Evolutionary conservation across 225 moss, liverwort and hornwort genomes (phyloP), one percentile per base, ranked within the genome.

Genomic region (Asterella californica): DNA sequence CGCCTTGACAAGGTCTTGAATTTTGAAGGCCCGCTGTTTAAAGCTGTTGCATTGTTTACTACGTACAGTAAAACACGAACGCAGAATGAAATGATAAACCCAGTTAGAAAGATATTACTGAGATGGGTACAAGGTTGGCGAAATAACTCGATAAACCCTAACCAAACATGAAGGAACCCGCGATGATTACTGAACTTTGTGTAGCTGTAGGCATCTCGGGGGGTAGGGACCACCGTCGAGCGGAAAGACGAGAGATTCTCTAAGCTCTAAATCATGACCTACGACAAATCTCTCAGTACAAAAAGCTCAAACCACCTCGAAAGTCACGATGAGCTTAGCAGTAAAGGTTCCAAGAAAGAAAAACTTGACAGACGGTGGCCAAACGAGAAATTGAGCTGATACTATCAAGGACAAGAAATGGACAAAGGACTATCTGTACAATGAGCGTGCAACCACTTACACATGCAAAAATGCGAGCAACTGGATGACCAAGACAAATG

Each of bases 41-140:
- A 99, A 93, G 27, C 90, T 76, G 47, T 86, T 86, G 81, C 97
- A 99, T 77, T 99, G 95, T 66, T 90, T 95, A 74, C 94, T 97
- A 85, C 84, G 75, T 66, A 68, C 66, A 80, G 33, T 53, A 34
- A 75, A 70, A 9, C 71, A 71, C 42, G 42, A 11, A 66, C 65
- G 9, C 18, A n/a, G 10, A 57, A 17, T 57, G 1, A 32, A 30
- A 34, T n/a, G 30, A 6, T 2, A 15, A 1, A 17, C 6, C 33
- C 11, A 33, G 12, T 65, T 65, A 6, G 30, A 65, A 14, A 65
- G 7, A 11, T 9, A 65, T 17, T 24, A 9, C 2, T 22, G 12
- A 57, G 57, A 19, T 57, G 57, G 57, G 19, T 21, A 7, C 14
- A 24, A 57, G 24, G 57, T 21, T 24, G 22, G 3, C 3, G 42